Base-by-base conservation (phyloP, 768 basidiomycete species). In the Hebeloma cylindrosporum region DNA sequence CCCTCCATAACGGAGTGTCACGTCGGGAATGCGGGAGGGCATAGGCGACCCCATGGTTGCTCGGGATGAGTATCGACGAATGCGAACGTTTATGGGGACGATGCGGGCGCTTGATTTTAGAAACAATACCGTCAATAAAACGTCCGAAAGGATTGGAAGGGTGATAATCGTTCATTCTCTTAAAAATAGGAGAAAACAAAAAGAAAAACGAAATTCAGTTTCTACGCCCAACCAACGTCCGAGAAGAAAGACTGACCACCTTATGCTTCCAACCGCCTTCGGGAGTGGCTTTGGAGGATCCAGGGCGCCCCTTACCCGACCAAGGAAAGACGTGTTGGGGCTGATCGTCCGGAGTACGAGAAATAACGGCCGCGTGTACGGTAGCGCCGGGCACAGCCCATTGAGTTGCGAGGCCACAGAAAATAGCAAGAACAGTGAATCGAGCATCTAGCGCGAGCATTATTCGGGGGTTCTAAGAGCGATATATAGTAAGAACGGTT, bases 381-480 rank as follows among this genome's bases (percentile, higher is more conserved):
- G 41, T 31, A 35, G 21, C 28, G 22, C 58, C 32, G 29, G 72
- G 67, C 14, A 61, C 49, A 17, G 71, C 40, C 2, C 69, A 69
- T 18, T 80, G 44, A 27, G 71, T 67, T 2, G 73, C 69, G 26
- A 80, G 60, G 45, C 69, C 66, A 50, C 73, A 68, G 42, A 81
- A 56, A 29, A 74, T 64, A 51, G 72, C 74, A 51, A 72, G 60
- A 40, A 67, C 29, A 34, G 76, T 58, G 60, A 84, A 74, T 49
- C 65, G 78, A 28, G 71, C 50, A 38, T 66, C 66, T 47, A 82
- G 66, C 36, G 67, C 59, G 48, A 77, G 70, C 83, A 85, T 84
- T 55, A 47, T 60, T 49, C 43, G 54, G 44, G 25, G 43, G 16
- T 28, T 47, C 35, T 30, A 50, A 51, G 39, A 28, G 38, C 41